phyloP scores from a whole-genome alignment of 2,329 filamentous ascomycete genomes.

The Aspergillus brunneoviolaceus region DNA sequence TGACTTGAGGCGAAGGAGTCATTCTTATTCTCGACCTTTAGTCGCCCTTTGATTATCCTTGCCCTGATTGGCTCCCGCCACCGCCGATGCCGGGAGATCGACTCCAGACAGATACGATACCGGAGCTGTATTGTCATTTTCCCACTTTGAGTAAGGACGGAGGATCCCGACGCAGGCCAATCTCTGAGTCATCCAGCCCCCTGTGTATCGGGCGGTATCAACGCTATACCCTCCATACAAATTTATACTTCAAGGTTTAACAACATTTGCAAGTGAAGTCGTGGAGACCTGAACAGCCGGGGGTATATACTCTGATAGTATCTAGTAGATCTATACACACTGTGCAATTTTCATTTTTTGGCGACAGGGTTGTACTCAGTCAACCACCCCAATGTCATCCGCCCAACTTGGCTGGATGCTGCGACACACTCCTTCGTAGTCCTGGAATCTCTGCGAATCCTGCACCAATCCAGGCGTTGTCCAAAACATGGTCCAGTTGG shows the following conservation, averaged over 20 bases:
- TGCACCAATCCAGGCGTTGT: slow-evolving; percentile 68
- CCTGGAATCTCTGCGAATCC: slow-evolving; percentile 55
- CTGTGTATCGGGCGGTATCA: background rate
- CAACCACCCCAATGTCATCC: slow-evolving; percentile 50
- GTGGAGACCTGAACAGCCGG: background rate
- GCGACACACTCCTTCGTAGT: slow-evolving; percentile 76
- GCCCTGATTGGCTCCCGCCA: slow-evolving; percentile 12
- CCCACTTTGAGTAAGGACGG: background rate
- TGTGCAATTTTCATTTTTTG: background rate
- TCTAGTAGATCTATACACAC: background rate
- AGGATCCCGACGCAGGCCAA: background rate
- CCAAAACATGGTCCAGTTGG: slow-evolving; percentile 98
- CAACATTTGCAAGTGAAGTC: background rate
- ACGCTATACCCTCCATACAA: background rate
- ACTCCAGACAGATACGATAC: background rate
- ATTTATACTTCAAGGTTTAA: background rate
- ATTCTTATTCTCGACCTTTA: slow-evolving; percentile 10
- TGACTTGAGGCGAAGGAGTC: background rate
- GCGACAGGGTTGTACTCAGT: slow-evolving; percentile 41
- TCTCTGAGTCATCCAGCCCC: background rate
- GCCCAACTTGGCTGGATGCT: slow-evolving; percentile 53
- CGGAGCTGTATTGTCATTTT: background rate
- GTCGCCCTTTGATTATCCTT: slow-evolving; percentile 13
- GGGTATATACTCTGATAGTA: background rate
- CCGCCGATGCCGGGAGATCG: slow-evolving; percentile 6